Conservation (phyloP, 805 yeast species). For the Metschnikowia kofuensis region DNA sequence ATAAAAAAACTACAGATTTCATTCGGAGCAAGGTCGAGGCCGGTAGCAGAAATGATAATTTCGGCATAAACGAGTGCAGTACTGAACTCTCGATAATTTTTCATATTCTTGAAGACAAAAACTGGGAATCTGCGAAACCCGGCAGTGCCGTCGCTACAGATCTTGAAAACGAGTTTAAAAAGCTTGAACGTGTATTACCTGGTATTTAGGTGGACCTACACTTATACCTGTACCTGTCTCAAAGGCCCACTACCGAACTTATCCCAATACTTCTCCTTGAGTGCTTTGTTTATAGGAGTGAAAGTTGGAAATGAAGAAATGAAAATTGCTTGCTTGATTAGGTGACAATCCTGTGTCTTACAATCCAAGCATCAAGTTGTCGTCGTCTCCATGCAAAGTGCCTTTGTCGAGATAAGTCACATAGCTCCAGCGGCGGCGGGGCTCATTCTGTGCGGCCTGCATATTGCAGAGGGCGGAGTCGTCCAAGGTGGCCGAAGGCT, state of each 20-base stretch:
- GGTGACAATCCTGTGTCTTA: background rate
- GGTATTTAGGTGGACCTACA: too few relatives aligned
- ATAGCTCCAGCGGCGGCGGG: constrained; percentile 20
- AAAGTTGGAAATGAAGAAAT: too few relatives aligned
- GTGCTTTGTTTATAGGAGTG: too few relatives aligned
- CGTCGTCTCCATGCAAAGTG: constrained; percentile 19
- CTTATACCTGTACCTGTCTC: too few relatives aligned
- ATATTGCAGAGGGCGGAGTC: constrained; percentile 6
- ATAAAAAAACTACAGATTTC: background rate
- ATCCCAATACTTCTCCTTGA: too few relatives aligned
- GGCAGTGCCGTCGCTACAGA: background rate
- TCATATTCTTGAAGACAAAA: background rate
- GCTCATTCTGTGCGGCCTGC: constrained; percentile 1
- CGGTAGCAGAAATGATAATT: too few relatives aligned
- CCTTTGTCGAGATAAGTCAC: constrained; percentile 19
- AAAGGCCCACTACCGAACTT: too few relatives aligned
- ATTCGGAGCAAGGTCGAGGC: too few relatives aligned
- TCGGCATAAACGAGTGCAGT: too few relatives aligned
- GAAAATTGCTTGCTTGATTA: background rate
- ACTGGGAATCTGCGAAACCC: background rate
- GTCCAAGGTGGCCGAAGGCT: constrained; percentile 5
- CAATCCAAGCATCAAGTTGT: constrained; percentile 21
- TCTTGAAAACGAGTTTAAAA: background rate
- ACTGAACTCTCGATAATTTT: background rate
- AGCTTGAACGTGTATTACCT: too few relatives aligned